phyloP scores from a whole-genome alignment of 2,329 filamentous ascomycete genomes.

The Colletotrichum trifolii region DNA sequence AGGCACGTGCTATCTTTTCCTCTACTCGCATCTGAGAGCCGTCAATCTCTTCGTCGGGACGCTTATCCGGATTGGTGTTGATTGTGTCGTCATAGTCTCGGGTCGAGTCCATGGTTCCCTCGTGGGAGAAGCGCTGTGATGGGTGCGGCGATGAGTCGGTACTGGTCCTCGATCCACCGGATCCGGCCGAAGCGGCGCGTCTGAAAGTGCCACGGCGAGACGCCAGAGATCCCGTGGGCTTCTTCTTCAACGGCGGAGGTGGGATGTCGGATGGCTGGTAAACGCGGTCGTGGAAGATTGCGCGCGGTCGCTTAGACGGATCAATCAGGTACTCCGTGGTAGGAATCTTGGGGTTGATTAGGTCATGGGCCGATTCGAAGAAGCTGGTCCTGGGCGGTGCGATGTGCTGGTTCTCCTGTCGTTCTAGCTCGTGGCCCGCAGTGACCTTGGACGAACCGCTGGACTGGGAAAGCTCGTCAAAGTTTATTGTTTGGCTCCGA shows the following conservation, averaged over 20 bases:
- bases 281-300: constrained; percentile 96
- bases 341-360: constrained; percentile 90
- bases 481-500: constrained; percentile 78
- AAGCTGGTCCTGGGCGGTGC: constrained; percentile 91
- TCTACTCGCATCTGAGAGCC: constrained; percentile 86
- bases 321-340: constrained; percentile 85
- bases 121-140: constrained; percentile 48
- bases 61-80: constrained; percentile 58
- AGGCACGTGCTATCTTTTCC: constrained; percentile 96
- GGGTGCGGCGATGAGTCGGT: constrained; percentile 38
- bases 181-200: constrained; percentile 35
- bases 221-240: constrained; percentile 49
- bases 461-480: constrained; percentile 49
- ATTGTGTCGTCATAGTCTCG: constrained; percentile 64
- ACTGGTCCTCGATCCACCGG: constrained; percentile 36
- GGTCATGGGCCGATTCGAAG: constrained; percentile 92
- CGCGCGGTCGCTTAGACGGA: constrained; percentile 81
- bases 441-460: constrained; percentile 56
- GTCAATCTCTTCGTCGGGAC: constrained; percentile 56
- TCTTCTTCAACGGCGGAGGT: constrained; percentile 75
- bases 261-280: constrained; percentile 96
- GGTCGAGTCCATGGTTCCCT: constrained; percentile 56
- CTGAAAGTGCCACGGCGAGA: constrained; percentile 47
- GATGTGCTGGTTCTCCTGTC: constrained; percentile 59
- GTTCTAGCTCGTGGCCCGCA: constrained; percentile 60